These are phyloP conservation scores for Hyaloscypha finlandica DNA, from an alignment of 495 filamentous ascomycete genomes.

Conservation along the genomic window DNA sequence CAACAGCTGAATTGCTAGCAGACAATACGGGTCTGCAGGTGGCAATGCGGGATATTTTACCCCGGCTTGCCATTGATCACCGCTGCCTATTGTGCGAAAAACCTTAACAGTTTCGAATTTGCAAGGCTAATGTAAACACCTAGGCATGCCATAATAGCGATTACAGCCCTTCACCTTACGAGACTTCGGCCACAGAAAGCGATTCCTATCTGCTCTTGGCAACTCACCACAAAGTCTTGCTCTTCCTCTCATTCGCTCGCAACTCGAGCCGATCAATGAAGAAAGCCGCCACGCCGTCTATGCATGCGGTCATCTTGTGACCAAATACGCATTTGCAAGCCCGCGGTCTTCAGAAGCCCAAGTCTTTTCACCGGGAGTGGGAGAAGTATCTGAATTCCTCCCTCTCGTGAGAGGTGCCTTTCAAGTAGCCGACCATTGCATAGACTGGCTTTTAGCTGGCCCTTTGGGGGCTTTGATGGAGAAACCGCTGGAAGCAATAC, in stretches of 20 bases:
- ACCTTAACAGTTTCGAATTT: neutral
- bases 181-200: neutral
- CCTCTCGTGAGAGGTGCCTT: neutral
- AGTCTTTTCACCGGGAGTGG: neutral
- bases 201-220: neutral
- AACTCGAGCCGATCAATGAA: neutral
- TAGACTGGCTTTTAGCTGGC: neutral
- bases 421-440: neutral
- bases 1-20: neutral
- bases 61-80: conserved; percentile 1
- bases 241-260: neutral
- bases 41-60: neutral
- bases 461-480: neutral
- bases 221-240: neutral
- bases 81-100: neutral
- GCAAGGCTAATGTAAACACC: neutral
- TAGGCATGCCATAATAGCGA: neutral
- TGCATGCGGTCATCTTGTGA: conserved; percentile 6
- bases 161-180: neutral
- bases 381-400: neutral
- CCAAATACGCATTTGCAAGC: neutral
- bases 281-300: conserved; percentile 6
- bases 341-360: neutral
- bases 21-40: neutral
- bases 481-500: neutral